phyloP scores from a whole-genome alignment of 805 yeast genomes.

The Monosporozyma aerobia region DNA sequence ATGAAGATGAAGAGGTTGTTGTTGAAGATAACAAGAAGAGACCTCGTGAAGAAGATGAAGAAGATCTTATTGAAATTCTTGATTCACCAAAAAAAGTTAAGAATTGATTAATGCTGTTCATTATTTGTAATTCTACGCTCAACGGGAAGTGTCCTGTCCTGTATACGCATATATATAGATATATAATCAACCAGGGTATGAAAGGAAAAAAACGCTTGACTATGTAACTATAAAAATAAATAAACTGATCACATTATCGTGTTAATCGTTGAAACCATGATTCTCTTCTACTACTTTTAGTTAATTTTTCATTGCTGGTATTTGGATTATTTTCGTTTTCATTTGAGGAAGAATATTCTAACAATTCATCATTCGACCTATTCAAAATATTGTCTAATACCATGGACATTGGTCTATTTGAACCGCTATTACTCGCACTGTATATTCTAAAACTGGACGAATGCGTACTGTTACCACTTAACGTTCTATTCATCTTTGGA shows the following conservation, averaged over 20 bases:
- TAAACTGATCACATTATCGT: slow-evolving; percentile 11
- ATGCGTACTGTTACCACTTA: slow-evolving; percentile 17
- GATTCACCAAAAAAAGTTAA: background rate
- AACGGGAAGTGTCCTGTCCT: background rate
- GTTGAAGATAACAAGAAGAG: background rate
- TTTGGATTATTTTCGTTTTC: background rate
- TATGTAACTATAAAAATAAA: background rate
- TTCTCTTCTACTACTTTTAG: slow-evolving; percentile 28
- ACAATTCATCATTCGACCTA: slow-evolving; percentile 18
- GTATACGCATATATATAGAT: background rate
- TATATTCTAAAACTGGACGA: slow-evolving; percentile 9
- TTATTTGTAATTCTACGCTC: background rate
- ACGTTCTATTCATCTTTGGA: slow-evolving; percentile 13
- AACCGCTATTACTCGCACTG: background rate
- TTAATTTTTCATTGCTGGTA: slow-evolving; percentile 8
- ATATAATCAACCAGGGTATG: background rate
- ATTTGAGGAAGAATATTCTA: slow-evolving; percentile 6
- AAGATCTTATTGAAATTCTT: slow-evolving; percentile 2
- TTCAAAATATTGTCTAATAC: slow-evolving; percentile 11
- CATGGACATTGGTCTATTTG: slow-evolving; percentile 17
- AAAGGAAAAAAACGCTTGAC: background rate
- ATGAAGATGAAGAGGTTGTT: slow-evolving; percentile 5
- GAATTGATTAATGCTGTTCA: background rate
- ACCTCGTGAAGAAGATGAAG: slow-evolving; percentile 6
- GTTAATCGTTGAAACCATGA: slow-evolving; percentile 41